phyloP scores from a whole-genome alignment of 495 filamentous ascomycete genomes.

The Penicillium taxi region DNA sequence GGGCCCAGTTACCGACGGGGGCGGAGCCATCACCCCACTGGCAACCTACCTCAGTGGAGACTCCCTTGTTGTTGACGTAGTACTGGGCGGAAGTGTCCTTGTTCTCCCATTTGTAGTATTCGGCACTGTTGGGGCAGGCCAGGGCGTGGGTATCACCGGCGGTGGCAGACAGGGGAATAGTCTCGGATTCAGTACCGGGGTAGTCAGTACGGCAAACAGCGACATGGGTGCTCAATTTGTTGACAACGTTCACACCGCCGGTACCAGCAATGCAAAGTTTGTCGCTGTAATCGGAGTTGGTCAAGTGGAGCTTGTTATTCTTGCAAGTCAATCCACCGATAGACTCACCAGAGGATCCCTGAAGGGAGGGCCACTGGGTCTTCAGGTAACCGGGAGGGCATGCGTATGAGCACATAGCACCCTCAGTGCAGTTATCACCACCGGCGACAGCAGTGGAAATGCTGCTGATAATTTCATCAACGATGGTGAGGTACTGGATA shows the following conservation, averaged over 20 bases:
- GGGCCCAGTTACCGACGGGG: slow-evolving; percentile 78
- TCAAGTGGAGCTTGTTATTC: slow-evolving; percentile 68
- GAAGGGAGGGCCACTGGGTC: slow-evolving; percentile 77
- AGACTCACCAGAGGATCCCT: slow-evolving; percentile 78
- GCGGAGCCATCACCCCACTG: slow-evolving; percentile 60
- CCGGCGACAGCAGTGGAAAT: slow-evolving; percentile 58
- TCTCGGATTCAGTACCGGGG: slow-evolving; percentile 79
- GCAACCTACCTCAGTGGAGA: slow-evolving; percentile 63
- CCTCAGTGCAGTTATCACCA: slow-evolving; percentile 47
- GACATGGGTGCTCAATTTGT: slow-evolving; percentile 55
- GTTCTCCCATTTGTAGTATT: slow-evolving; percentile 71
- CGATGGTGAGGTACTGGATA: slow-evolving; percentile 52
- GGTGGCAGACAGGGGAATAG: slow-evolving; percentile 58
- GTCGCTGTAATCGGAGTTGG: slow-evolving; percentile 53
- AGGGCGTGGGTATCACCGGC: slow-evolving; percentile 51
- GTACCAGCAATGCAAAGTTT: slow-evolving; percentile 71
- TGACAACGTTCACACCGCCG: slow-evolving; percentile 62
- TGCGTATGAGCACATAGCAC: slow-evolving; percentile 82
- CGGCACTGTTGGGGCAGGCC: slow-evolving; percentile 61
- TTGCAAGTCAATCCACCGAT: slow-evolving; percentile 79
- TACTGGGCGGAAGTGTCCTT: slow-evolving; percentile 83
- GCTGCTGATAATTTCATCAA: slow-evolving; percentile 41
- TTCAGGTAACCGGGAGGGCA: slow-evolving; percentile 91
- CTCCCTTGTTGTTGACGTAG: slow-evolving; percentile 82
- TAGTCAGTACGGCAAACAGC: slow-evolving; percentile 94